Base-by-base conservation (phyloP, 805 yeast genomes). In the Komagataella pseudopastoris region DNA sequence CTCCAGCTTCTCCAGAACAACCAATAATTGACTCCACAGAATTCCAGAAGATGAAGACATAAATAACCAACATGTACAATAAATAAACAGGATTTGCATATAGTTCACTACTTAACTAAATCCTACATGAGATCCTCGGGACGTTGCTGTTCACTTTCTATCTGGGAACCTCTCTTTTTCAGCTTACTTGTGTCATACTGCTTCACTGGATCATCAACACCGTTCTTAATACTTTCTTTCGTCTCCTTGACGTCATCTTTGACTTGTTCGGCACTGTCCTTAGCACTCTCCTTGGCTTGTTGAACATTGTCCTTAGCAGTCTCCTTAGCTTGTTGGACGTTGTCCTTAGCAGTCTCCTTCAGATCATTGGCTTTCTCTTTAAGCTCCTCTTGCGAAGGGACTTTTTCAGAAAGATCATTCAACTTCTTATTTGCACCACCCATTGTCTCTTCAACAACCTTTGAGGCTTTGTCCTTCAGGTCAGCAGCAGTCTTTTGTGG, bases 101-200 rank as follows among this genome's bases (percentile, higher is more conserved):
- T 30, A 14, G 20, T 23, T n/a, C 6, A 48, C 20, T 23, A 23
- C n/a, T 23, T 7, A 5, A 12, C 12, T 30, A 36, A 45, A 16
- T 18, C n/a, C 58, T 61, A 70, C 36, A 71, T 57, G n/a, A 67
- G 75, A 56, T 73, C 77, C 45, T 72, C 76, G 6, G 76, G 75
- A 51, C 77, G 65, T 57, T 68, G 65, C 57, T 73, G 76, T 58
- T 72, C 76, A 45, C 59, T 54, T 56, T 72, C 75, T 18, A 64
- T 63, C 55, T 71, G 66, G 50, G 63, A 45, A 12, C 76, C 77
- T 58, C 71, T 72, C 52, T 72, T 74, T 58, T 71, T 72, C 55
- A 72, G 64, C 56, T 63, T 56, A 43, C n/a, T 10, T 30, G 39
- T 30, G 39, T 30, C 39, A 8, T 30, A 30, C 3, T 63, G 52